Conservation (phyloP, 140 eudicot species). For the Bidens hawaiensis region DNA sequence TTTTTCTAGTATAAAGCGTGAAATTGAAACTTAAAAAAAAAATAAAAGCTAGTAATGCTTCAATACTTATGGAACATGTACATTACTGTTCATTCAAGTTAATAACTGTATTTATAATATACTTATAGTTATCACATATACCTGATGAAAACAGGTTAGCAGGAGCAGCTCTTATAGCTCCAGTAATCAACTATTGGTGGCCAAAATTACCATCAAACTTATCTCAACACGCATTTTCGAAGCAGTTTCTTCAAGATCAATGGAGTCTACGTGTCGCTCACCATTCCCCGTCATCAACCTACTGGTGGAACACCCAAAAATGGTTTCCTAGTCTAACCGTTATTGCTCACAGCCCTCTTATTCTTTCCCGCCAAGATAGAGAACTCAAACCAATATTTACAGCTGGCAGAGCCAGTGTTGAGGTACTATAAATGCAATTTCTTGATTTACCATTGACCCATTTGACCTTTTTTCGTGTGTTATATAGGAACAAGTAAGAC, state of each 20-base stretch:
- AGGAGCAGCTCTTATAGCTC: slow-evolving; percentile 77
- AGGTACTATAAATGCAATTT: slow-evolving; percentile 3
- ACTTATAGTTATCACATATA: neutral
- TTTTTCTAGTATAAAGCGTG: too few relatives aligned
- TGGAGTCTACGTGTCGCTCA: slow-evolving; percentile 82
- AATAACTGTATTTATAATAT: too few relatives aligned
- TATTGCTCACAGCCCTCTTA: slow-evolving; percentile 31
- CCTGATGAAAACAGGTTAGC: slow-evolving; percentile 48
- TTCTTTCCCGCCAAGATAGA: slow-evolving; percentile 42
- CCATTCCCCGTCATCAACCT: slow-evolving; percentile 60
- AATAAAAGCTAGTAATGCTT: too few relatives aligned
- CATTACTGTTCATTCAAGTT: too few relatives aligned
- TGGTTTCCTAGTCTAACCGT: slow-evolving; percentile 49
- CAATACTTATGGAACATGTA: too few relatives aligned
- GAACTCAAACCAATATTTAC: slow-evolving; percentile 38
- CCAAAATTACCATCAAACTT: slow-evolving; percentile 51
- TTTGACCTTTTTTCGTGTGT: neutral
- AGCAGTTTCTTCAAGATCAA: slow-evolving; percentile 56
- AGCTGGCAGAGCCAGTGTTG: slow-evolving; percentile 18
- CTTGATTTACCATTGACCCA: neutral
- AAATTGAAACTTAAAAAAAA: too few relatives aligned
- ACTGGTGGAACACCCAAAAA: slow-evolving; percentile 93
- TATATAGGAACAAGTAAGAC: slow-evolving; percentile 49
- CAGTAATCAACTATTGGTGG: slow-evolving; percentile 88
- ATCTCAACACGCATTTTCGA: slow-evolving; percentile 40